Evolutionary conservation across 75 land plant species (phyloP).

Genomic region (Adiantum capillusveneris): DNA sequence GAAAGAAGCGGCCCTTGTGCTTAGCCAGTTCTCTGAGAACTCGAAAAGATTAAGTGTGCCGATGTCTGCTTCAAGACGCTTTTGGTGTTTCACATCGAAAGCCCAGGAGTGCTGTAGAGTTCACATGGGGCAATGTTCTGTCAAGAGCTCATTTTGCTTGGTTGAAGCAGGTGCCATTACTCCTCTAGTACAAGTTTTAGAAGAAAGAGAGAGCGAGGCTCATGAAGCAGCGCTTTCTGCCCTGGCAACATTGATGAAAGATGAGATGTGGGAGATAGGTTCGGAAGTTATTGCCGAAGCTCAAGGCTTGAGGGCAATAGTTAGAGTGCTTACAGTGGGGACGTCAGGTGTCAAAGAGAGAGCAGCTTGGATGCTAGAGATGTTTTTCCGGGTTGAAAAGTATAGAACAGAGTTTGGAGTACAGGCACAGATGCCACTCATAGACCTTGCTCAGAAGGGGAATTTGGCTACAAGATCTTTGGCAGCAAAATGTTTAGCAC

Average conservation of each 20-base stretch:
- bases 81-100: conserved; percentile 30
- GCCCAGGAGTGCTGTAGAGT: conserved; percentile 32
- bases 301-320: conserved; percentile 36
- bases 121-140: conserved; percentile 46
- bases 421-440: conserved; percentile 55
- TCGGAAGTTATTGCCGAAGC: conserved; percentile 44
- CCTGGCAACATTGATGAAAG: conserved; percentile 46
- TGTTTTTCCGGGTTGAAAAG: conserved; percentile 48
- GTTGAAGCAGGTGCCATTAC: conserved; percentile 50
- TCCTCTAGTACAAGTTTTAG: conserved; percentile 46
- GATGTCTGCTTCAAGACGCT: conserved; percentile 10
- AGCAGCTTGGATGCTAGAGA: conserved; percentile 42
- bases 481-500: conserved; percentile 60
- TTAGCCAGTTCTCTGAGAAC: conserved; percentile 45
- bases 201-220: conserved; percentile 32
- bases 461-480: conserved; percentile 30
- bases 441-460: conserved; percentile 57
- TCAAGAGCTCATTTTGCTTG: conserved; percentile 48
- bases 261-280: conserved; percentile 39
- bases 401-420: conserved; percentile 38
- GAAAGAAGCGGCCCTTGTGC: conserved; percentile 44
- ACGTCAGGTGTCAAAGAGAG: conserved; percentile 32
- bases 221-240: conserved; percentile 50
- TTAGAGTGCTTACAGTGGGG: conserved; percentile 41
- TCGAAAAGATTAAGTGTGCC: conserved; percentile 21